phyloP scores from a whole-genome alignment of 2,329 filamentous ascomycete genomes.

The Colletotrichum brevisporum region DNA sequence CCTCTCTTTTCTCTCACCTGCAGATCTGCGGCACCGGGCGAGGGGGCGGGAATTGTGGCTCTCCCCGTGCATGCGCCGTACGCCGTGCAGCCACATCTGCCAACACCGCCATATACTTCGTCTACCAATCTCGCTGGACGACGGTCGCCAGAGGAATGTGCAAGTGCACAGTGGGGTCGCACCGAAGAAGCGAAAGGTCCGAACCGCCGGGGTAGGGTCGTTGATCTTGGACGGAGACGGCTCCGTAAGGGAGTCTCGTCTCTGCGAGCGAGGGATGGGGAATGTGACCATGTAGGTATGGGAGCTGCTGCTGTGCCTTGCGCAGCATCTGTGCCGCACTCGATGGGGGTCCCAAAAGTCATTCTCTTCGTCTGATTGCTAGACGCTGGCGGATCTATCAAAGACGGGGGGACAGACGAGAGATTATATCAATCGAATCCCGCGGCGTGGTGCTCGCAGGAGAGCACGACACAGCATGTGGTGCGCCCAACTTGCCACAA shows the following conservation, averaged over 20 bases:
- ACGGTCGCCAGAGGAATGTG: neutral
- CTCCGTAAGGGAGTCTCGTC: neutral
- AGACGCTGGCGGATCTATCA: neutral
- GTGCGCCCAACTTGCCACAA: constrained; percentile 11
- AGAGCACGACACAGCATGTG: constrained; percentile 8
- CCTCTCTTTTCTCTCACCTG: neutral
- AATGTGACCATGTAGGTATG: constrained; percentile 2
- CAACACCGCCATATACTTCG: constrained; percentile 4
- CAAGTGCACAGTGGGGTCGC: constrained; percentile 11
- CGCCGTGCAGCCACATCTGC: constrained; percentile 28
- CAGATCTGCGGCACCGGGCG: neutral
- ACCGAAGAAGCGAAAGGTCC: constrained; percentile 13
- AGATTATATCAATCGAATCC: constrained; percentile 19
- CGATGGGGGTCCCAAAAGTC: neutral
- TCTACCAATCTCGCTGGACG: neutral
- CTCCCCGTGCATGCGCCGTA: constrained; percentile 22
- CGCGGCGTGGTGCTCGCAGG: neutral
- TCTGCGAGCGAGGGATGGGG: neutral
- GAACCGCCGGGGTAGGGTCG: neutral
- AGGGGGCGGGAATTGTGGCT: constrained; percentile 15
- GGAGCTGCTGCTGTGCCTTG: neutral
- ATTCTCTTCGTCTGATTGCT: neutral
- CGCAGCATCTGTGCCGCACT: constrained; percentile 13
- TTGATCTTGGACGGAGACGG: neutral
- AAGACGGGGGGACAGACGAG: neutral